These are phyloP conservation scores for Astragalus glycyphyllos DNA, from an alignment of 306 rosid genomes.

Conservation along the genomic window DNA sequence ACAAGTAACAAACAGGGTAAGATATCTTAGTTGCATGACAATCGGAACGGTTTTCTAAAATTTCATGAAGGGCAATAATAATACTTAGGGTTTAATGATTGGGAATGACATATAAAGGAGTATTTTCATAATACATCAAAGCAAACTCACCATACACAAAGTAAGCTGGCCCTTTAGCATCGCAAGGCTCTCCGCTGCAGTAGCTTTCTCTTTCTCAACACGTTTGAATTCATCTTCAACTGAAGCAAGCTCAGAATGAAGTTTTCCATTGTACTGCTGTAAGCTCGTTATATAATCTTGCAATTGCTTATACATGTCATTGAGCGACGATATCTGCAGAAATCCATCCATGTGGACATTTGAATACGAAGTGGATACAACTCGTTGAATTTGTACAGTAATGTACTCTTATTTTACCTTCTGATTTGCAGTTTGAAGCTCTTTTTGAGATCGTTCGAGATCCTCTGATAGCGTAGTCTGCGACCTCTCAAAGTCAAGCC, in stretches of 20 bases:
- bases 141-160: constrained; percentile 74
- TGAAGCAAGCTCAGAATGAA: constrained; percentile 89
- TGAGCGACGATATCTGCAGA: constrained; percentile 84
- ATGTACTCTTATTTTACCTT: constrained; percentile 59
- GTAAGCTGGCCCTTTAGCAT: constrained; percentile 85
- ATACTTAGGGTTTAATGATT: too few species aligned
- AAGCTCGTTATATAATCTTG: constrained; percentile 95
- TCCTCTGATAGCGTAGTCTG: constrained; percentile 73
- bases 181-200: constrained; percentile 75
- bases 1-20: constrained; percentile 43
- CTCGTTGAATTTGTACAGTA: constrained; percentile 1
- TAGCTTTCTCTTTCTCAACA: constrained; percentile 83
- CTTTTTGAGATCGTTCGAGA: constrained; percentile 83
- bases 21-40: constrained; percentile 16
- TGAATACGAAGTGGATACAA: constrained; percentile 4
- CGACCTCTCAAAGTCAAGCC: constrained; percentile 79
- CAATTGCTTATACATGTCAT: constrained; percentile 92
- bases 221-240: constrained; percentile 88
- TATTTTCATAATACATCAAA: constrained; percentile 29
- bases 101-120: too few species aligned
- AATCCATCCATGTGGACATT: constrained; percentile 30
- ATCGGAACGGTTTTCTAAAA: not conserved
- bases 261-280: constrained; percentile 93
- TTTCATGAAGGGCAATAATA: constrained; percentile 4
- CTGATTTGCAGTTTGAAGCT: constrained; percentile 85